phyloP scores from a whole-genome alignment of 1,284 basidiomycete genomes.

The Ustilago crameri region DNA sequence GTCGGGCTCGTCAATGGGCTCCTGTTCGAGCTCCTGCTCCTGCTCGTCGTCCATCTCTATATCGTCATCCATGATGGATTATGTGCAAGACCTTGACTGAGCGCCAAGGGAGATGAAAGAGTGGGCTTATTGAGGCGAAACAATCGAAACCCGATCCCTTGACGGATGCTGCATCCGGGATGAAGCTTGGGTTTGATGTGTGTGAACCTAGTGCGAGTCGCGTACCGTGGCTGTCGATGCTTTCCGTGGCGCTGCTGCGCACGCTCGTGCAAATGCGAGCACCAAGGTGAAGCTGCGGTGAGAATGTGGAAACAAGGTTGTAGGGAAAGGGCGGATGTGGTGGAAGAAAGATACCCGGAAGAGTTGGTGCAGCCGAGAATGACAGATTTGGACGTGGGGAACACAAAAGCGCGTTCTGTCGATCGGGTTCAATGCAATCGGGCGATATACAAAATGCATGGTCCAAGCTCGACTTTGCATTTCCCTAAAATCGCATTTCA shows the following conservation, averaged over 20 bases:
- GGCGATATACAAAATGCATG: too few relatives aligned
- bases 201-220: too few relatives aligned
- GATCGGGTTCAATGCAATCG: too few relatives aligned
- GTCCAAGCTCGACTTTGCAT: conserved; percentile 19
- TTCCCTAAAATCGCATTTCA: background rate
- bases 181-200: background rate
- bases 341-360: too few relatives aligned
- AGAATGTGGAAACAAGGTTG: too few relatives aligned
- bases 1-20: conserved; percentile 30
- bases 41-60: conserved; percentile 52
- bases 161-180: background rate
- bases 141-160: background rate
- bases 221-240: too few relatives aligned
- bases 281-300: too few relatives aligned
- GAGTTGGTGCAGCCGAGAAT: conserved; percentile 8
- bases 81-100: background rate
- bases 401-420: background rate
- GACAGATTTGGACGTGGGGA: conserved; percentile 8
- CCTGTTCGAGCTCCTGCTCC: conserved; percentile 29
- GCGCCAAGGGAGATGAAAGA: background rate
- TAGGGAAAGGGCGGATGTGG: too few relatives aligned
- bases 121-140: background rate
- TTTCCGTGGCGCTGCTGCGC: too few relatives aligned
- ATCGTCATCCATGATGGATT: conserved; percentile 44
- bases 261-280: too few relatives aligned